These are phyloP conservation scores for Brassica incana DNA, from an alignment of 345 rosid species.

Conservation along the genomic window DNA sequence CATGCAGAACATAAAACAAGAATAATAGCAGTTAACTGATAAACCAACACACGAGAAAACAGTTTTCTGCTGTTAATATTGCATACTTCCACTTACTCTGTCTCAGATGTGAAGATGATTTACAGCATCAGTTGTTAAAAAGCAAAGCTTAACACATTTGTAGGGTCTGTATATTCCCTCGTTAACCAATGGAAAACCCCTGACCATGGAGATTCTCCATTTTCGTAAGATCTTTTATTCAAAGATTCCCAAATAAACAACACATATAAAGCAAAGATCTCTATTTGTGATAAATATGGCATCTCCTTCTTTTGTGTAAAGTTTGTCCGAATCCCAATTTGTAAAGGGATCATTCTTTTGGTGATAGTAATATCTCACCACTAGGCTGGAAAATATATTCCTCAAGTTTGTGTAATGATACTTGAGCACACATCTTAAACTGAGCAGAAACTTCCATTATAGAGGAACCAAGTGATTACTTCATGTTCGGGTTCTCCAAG, in stretches of 20 bases:
- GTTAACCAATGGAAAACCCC: conserved; percentile 24
- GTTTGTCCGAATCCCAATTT: conserved; percentile 31
- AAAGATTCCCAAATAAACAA: conserved; percentile 32
- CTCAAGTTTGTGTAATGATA: not conserved
- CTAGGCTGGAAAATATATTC: conserved; percentile 5
- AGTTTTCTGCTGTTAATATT: not conserved
- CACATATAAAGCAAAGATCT: not conserved
- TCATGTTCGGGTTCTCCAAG: conserved; percentile 43
- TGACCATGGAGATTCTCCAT: conserved; percentile 32
- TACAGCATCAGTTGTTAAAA: conserved; percentile 7
- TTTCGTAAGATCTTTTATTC: not conserved
- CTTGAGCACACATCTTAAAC: conserved; percentile 4
- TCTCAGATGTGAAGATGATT: conserved; percentile 8
- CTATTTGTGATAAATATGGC: conserved; percentile 26
- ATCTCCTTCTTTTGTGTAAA: conserved; percentile 32
- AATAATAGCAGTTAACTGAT: not conserved
- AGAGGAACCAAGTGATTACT: conserved; percentile 23
- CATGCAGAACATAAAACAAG: not conserved
- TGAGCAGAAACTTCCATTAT: conserved; percentile 35
- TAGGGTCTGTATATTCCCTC: conserved; percentile 12
- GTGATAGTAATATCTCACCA: conserved; percentile 33
- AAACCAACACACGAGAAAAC: conserved; percentile 8
- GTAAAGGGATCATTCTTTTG: conserved; percentile 29
- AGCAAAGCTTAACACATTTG: conserved; percentile 7
- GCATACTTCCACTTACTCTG: conserved; percentile 8